These are phyloP conservation scores for Suhomyces prunicola DNA, from an alignment of 805 yeast species.

Conservation along the genomic window DNA sequence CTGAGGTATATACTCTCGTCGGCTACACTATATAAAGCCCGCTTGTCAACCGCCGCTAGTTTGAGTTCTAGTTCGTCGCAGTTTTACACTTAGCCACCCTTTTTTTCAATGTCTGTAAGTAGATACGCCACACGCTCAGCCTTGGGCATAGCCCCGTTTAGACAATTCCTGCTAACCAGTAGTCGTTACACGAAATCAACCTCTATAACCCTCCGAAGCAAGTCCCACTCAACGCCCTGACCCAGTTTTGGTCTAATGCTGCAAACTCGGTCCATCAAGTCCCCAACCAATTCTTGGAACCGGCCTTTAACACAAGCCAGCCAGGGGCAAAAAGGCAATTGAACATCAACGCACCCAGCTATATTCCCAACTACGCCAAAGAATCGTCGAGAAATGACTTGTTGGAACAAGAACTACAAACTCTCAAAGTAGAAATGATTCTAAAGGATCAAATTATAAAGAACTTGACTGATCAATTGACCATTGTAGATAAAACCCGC, in stretches of 20 bases:
- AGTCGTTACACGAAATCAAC: background rate
- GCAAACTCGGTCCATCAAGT: background rate
- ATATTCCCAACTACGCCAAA: conserved; percentile 19
- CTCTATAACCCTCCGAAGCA: background rate
- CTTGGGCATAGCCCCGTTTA: background rate
- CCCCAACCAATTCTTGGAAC: background rate
- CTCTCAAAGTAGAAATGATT: conserved; percentile 48
- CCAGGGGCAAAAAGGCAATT: conserved; percentile 12
- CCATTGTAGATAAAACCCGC: conserved; percentile 13
- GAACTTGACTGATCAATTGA: conserved; percentile 34
- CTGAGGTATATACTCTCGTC: background rate
- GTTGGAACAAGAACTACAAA: conserved; percentile 16
- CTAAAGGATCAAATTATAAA: conserved; percentile 49
- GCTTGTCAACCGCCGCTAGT: background rate
- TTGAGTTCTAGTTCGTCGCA: background rate
- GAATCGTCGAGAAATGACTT: conserved; percentile 12
- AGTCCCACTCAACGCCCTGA: background rate
- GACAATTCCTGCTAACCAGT: background rate
- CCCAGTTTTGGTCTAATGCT: conserved; percentile 1
- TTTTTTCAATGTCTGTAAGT: background rate
- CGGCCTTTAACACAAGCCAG: conserved; percentile 2
- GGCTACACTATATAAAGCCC: background rate
- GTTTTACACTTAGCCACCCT: background rate
- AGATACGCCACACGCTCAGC: background rate
- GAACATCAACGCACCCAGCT: conserved; percentile 31